phyloP scores from a whole-genome alignment of 176 grass and related monocot genomes.

The Aegilops sharonensis region DNA sequence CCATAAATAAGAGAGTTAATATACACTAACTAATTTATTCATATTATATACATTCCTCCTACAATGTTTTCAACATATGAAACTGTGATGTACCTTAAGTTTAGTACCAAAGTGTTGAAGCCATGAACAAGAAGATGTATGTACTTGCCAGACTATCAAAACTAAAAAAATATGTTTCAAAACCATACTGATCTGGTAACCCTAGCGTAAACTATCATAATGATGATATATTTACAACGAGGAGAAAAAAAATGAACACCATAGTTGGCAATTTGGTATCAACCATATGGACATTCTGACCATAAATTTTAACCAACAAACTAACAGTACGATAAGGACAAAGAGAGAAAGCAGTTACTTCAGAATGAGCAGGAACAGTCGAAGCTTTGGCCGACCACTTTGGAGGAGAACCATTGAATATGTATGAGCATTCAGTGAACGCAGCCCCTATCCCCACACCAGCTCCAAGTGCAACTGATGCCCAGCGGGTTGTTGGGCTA shows the following conservation, averaged over 20 bases:
- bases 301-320: background rate
- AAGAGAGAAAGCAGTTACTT: conserved; percentile 42
- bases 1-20: background rate
- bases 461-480: conserved; percentile 83
- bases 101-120: background rate
- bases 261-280: background rate
- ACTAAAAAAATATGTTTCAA: background rate
- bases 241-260: background rate
- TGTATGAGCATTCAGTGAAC: conserved; percentile 87
- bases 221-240: background rate
- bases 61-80: background rate
- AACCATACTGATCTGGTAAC: background rate
- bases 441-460: conserved; percentile 88
- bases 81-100: background rate
- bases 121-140: too few relatives aligned
- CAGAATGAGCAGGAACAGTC: conserved; percentile 32
- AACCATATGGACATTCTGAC: background rate
- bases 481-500: conserved; percentile 88
- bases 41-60: conserved; percentile 5
- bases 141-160: background rate
- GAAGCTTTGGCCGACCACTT: conserved; percentile 66
- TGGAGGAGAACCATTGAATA: conserved; percentile 73
- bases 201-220: background rate
- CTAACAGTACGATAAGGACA: background rate
- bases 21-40: background rate